Conservation (phyloP, 139 green algal species). For the Micromonas commoda region DNA sequence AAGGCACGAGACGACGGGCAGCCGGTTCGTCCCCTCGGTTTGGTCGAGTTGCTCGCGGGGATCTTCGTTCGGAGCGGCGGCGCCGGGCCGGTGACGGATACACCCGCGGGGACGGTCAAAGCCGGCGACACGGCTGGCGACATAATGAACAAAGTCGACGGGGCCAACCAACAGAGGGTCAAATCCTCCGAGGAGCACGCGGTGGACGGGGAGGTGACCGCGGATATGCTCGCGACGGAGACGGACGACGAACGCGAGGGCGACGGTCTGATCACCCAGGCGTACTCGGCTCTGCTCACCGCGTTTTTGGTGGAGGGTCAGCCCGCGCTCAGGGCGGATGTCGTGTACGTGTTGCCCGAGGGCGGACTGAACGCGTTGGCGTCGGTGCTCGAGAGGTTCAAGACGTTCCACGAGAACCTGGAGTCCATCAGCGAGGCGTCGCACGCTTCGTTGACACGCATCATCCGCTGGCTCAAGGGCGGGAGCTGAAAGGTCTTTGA, state of each 20-base stretch:
- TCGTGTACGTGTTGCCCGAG: background rate
- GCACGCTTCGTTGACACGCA: background rate
- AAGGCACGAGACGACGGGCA: background rate
- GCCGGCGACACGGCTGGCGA: background rate
- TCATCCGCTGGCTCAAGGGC: background rate
- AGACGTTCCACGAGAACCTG: conserved; percentile 16
- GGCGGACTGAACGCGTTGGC: background rate
- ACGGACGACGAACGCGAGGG: background rate
- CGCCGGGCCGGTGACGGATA: background rate
- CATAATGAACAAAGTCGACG: too few species aligned
- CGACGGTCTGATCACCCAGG: conserved; percentile 8
- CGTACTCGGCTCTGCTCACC: conserved; percentile 3
- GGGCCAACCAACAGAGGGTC: too few species aligned
- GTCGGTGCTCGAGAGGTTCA: conserved; percentile 1
- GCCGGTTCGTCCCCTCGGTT: background rate
- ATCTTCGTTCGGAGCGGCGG: conserved; percentile 4
- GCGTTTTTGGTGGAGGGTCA: conserved; percentile 16
- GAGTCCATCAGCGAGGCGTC: background rate
- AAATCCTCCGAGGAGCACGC: too few species aligned
- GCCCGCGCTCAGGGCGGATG: background rate
- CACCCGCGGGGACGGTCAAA: background rate
- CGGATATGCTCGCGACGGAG: conserved; percentile 13
- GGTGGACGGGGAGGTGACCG: conserved; percentile 12
- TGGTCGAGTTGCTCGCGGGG: background rate
- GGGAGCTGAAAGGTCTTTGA: background rate